phyloP scores from a whole-genome alignment of 371 early-diverging fungal species.

The Haplosporangium sp. region DNA sequence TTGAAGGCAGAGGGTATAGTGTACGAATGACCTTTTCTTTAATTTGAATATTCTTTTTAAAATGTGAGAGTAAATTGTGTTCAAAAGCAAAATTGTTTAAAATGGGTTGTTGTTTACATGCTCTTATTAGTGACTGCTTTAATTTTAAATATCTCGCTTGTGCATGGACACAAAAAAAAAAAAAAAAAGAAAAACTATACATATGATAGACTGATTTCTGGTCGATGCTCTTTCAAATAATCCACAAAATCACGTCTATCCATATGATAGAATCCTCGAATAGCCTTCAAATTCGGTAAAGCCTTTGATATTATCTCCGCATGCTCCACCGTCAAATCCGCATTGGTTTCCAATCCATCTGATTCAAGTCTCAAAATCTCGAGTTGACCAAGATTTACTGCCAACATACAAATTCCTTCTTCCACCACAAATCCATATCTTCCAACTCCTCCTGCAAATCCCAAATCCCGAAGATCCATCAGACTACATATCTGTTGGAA shows the following conservation, averaged over 20 bases:
- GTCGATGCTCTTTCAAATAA: slow-evolving; percentile 9
- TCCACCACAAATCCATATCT: slow-evolving; percentile 1
- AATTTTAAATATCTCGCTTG: too few species aligned
- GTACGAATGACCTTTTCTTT: too few species aligned
- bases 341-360: background rate
- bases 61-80: too few species aligned
- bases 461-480: background rate
- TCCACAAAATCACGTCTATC: background rate
- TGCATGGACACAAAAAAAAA: too few species aligned
- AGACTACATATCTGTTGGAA: slow-evolving; percentile 6
- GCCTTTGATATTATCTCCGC: background rate
- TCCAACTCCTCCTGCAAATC: slow-evolving; percentile 12
- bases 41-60: too few species aligned
- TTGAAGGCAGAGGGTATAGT: too few species aligned
- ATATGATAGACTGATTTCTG: slow-evolving; percentile 9
- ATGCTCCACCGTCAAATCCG: slow-evolving; percentile 14
- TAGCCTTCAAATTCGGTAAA: slow-evolving; percentile 15
- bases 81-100: too few species aligned
- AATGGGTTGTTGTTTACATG: too few species aligned
- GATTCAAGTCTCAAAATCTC: slow-evolving; percentile 8
- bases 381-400: background rate
- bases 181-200: background rate
- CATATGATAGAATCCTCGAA: slow-evolving; percentile 11
- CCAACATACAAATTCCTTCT: background rate
- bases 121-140: too few species aligned